Conservation (phyloP, 2,329 filamentous ascomycete species). For the Alternaria viburni region DNA sequence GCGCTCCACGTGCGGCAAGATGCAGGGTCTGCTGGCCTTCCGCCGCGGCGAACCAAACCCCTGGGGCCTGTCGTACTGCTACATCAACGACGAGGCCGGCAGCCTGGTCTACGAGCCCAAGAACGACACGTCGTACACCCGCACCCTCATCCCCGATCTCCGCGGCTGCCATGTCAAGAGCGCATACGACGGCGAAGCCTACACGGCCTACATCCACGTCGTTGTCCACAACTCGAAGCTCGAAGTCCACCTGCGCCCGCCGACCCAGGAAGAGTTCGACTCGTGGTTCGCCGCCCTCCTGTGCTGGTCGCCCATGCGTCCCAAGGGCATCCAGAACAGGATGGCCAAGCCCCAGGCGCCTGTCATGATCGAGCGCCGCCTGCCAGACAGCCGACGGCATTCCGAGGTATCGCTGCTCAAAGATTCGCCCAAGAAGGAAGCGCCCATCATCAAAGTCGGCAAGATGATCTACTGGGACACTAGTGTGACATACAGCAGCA, state of each 20-base stretch:
- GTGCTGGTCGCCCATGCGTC: constrained; percentile 79
- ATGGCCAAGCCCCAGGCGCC: constrained; percentile 58
- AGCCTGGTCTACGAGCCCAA: constrained; percentile 77
- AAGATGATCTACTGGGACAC: constrained; percentile 75
- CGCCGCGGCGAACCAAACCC: constrained; percentile 65
- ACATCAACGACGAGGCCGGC: constrained; percentile 77
- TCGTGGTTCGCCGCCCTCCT: constrained; percentile 81
- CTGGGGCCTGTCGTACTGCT: constrained; percentile 76
- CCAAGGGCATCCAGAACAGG: constrained; percentile 61
- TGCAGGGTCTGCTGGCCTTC: constrained; percentile 80
- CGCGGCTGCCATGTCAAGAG: constrained; percentile 73
- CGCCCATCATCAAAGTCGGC: constrained; percentile 87
- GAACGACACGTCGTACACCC: constrained; percentile 66
- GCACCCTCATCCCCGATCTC: constrained; percentile 73
- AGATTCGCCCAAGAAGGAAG: constrained; percentile 70
- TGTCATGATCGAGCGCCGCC: constrained; percentile 43
- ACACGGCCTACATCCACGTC: constrained; percentile 58
- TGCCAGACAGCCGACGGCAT: constrained; percentile 53
- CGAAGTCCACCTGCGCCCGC: constrained; percentile 70
- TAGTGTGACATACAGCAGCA: constrained; percentile 58
- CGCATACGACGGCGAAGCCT: constrained; percentile 55
- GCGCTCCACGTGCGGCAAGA: constrained; percentile 77
- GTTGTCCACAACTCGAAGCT: constrained; percentile 61
- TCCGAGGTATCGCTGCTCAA: constrained; percentile 63
- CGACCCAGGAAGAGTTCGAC: constrained; percentile 71